phyloP scores from a whole-genome alignment of 495 filamentous ascomycete genomes.

The Apiosordaria backusii region DNA sequence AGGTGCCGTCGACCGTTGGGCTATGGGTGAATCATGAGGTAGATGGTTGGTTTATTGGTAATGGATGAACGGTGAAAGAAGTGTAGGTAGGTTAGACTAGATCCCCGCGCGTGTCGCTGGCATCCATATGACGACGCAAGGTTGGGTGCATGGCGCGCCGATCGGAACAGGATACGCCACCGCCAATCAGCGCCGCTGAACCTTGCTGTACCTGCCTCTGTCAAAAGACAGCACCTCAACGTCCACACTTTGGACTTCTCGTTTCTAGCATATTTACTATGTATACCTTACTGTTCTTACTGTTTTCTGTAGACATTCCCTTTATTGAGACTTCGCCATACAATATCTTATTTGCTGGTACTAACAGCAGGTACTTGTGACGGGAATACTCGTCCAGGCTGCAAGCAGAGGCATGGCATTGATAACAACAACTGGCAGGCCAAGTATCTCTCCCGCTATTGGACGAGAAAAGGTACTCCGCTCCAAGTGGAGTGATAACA shows the following conservation, averaged over 20 bases:
- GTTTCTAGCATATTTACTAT: neutral
- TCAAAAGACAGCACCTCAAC: neutral
- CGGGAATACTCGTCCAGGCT: too few species aligned
- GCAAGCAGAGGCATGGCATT: neutral
- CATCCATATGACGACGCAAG: constrained; percentile 18
- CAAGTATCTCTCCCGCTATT: neutral
- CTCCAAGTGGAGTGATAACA: neutral
- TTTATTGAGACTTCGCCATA: neutral
- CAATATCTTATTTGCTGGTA: neutral
- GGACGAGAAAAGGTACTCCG: neutral
- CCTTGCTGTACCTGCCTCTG: neutral
- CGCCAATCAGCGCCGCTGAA: constrained; percentile 10
- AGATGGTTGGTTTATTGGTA: neutral
- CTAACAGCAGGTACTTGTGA: neutral
- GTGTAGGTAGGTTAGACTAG: neutral
- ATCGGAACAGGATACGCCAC: constrained; percentile 9
- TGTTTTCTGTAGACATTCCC: too few species aligned
- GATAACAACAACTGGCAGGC: neutral
- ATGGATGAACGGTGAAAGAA: neutral
- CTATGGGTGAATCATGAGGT: neutral
- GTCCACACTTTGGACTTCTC: neutral
- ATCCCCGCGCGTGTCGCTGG: constrained; percentile 1
- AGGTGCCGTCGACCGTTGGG: neutral
- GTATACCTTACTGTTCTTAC: too few species aligned
- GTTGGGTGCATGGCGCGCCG: constrained; percentile 7